phyloP scores from a whole-genome alignment of 371 early-diverging fungal genomes.

The Nosema muscidifuracis region DNA sequence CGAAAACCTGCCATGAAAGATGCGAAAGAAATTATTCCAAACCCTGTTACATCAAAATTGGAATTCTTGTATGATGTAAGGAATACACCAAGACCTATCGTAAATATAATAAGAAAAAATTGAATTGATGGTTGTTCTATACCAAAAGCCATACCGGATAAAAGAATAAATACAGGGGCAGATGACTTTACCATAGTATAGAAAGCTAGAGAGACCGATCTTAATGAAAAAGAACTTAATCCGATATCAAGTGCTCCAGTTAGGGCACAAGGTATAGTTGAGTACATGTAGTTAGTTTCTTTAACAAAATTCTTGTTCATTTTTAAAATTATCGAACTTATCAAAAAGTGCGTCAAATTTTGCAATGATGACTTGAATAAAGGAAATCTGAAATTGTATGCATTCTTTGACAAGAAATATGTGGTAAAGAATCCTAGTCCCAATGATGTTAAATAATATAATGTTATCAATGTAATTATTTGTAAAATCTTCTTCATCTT shows the following conservation, averaged over 20 bases:
- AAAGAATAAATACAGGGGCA: constrained; percentile 62
- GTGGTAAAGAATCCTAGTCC: constrained; percentile 58
- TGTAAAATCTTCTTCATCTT: constrained; percentile 13
- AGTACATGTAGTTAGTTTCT: constrained; percentile 7
- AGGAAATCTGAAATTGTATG: constrained; percentile 63
- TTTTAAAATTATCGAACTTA: constrained; percentile 33
- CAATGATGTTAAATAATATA: constrained; percentile 50
- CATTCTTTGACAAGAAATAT: constrained; percentile 49
- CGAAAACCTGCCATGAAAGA: constrained; percentile 62
- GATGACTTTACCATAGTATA: constrained; percentile 63
- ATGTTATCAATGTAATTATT: constrained; percentile 11
- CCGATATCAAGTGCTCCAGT: constrained; percentile 59
- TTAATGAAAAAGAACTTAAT: constrained; percentile 55
- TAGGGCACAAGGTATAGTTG: constrained; percentile 52
- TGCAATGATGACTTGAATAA: constrained; percentile 52
- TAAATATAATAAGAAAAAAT: constrained; percentile 52
- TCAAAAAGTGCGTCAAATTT: constrained; percentile 58
- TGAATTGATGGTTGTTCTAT: constrained; percentile 53
- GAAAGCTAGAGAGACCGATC: constrained; percentile 58
- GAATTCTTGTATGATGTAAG: constrained; percentile 50
- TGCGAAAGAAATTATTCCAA: constrained; percentile 41
- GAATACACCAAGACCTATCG: constrained; percentile 60
- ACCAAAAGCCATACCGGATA: constrained; percentile 59
- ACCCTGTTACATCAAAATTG: constrained; percentile 33
- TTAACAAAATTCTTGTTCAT: constrained; percentile 29